Conservation (phyloP, 1,284 basidiomycete species). For the Malassezia caprae region DNA sequence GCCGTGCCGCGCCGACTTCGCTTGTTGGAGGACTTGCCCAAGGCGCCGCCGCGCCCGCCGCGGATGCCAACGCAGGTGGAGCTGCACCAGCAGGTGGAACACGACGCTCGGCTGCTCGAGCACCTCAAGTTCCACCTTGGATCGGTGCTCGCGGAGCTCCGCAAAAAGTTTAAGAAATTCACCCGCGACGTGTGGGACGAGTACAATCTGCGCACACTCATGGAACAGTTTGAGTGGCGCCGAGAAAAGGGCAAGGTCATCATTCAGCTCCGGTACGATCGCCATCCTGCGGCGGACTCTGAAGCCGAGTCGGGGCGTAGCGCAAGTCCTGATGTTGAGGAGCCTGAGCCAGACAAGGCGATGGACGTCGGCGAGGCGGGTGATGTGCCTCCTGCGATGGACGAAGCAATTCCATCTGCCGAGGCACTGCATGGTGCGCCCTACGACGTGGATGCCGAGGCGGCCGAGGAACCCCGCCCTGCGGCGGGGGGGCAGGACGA, state of each 20-base stretch:
- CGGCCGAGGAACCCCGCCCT: neutral
- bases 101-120: conserved; percentile 67
- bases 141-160: conserved; percentile 75
- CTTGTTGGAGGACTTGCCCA: conserved; percentile 71
- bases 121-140: conserved; percentile 77
- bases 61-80: conserved; percentile 72
- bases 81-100: conserved; percentile 69
- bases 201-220: conserved; percentile 48
- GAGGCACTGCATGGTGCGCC: neutral
- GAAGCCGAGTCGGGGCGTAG: neutral
- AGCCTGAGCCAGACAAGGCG: neutral
- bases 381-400: neutral
- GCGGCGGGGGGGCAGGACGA: neutral
- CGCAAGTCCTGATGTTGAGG: neutral
- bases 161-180: conserved; percentile 85
- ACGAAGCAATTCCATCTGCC: neutral
- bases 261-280: conserved; percentile 62
- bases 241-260: conserved; percentile 35
- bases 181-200: conserved; percentile 61
- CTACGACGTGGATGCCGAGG: neutral
- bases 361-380: neutral
- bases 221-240: conserved; percentile 39
- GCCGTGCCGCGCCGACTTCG: conserved; percentile 73
- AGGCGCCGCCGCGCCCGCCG: conserved; percentile 81
- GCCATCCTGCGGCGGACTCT: conserved; percentile 26